Conservation (phyloP, 352 stramenopile genomes). For the Globisporangium abappressorium region DNA sequence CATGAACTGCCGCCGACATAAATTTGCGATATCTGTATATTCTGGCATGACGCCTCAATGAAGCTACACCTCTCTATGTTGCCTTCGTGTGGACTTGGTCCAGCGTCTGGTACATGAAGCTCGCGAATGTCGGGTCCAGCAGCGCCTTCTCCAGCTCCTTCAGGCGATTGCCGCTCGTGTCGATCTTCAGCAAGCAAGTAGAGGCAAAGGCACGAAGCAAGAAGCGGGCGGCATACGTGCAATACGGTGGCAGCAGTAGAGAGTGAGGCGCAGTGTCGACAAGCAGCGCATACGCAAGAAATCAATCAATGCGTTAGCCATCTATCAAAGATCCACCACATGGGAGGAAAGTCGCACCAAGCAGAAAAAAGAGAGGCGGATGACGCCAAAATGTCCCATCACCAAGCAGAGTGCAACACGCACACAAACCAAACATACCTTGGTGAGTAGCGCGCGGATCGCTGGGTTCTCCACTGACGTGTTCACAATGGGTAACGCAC, state of each 20-base stretch:
- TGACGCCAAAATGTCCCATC: not conserved
- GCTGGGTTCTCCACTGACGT: constrained; percentile 46
- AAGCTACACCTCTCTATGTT: not conserved
- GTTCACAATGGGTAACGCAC: constrained; percentile 30
- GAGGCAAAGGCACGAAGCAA: not conserved
- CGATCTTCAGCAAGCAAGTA: constrained; percentile 40
- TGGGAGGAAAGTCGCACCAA: constrained; percentile 9
- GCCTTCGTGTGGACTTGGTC: constrained; percentile 38
- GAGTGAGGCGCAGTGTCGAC: not conserved
- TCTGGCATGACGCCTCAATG: not conserved
- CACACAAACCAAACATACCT: constrained; percentile 32
- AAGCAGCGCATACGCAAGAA: not conserved
- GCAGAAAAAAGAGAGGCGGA: not conserved
- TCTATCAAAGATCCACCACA: not conserved
- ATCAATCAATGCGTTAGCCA: not conserved
- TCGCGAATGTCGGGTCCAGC: constrained; percentile 61
- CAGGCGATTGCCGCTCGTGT: constrained; percentile 56
- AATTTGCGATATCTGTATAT: not conserved
- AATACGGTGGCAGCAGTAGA: not conserved
- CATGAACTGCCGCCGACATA: not conserved
- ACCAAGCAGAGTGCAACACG: not conserved
- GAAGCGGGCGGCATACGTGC: not conserved
- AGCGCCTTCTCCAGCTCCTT: constrained; percentile 79
- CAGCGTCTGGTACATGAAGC: constrained; percentile 75
- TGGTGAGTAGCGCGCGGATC: constrained; percentile 41